Conservation (phyloP, 805 yeast genomes). For the Starmera dryadoides region DNA sequence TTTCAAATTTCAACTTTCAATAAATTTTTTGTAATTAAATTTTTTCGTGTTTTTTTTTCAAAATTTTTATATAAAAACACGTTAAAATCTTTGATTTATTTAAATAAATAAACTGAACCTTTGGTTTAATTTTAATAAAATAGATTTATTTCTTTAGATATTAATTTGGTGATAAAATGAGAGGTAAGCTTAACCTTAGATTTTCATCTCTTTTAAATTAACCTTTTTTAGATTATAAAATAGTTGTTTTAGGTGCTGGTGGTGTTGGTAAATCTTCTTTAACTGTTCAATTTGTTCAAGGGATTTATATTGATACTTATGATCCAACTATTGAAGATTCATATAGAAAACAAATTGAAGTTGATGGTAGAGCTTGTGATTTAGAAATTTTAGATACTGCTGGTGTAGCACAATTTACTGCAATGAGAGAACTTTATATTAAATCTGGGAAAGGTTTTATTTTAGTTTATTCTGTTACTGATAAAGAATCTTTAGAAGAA, state of each 20-base stretch:
- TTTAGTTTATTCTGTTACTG: slow-evolving; percentile 79
- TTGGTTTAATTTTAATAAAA: too few relatives aligned
- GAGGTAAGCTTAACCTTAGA: too few relatives aligned
- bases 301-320: slow-evolving; percentile 81
- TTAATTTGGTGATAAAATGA: too few relatives aligned
- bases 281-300: slow-evolving; percentile 89
- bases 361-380: slow-evolving; percentile 82
- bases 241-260: slow-evolving; percentile 93
- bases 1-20: too few relatives aligned
- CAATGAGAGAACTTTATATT: slow-evolving; percentile 86
- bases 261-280: slow-evolving; percentile 95
- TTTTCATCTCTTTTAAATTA: too few relatives aligned
- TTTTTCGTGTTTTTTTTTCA: too few relatives aligned
- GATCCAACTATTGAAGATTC: slow-evolving; percentile 98
- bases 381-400: slow-evolving; percentile 89
- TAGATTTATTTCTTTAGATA: too few relatives aligned
- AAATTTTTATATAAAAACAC: too few relatives aligned
- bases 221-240: slow-evolving; percentile 66
- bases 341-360: slow-evolving; percentile 79
- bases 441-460: slow-evolving; percentile 88
- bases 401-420: slow-evolving; percentile 92
- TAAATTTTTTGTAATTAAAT: too few relatives aligned
- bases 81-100: too few relatives aligned
- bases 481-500: slow-evolving; percentile 69
- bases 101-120: too few relatives aligned